These are phyloP conservation scores for Fraxinus pennsylvanica DNA, from an alignment of 257 asterid species.

Conservation along the genomic window DNA sequence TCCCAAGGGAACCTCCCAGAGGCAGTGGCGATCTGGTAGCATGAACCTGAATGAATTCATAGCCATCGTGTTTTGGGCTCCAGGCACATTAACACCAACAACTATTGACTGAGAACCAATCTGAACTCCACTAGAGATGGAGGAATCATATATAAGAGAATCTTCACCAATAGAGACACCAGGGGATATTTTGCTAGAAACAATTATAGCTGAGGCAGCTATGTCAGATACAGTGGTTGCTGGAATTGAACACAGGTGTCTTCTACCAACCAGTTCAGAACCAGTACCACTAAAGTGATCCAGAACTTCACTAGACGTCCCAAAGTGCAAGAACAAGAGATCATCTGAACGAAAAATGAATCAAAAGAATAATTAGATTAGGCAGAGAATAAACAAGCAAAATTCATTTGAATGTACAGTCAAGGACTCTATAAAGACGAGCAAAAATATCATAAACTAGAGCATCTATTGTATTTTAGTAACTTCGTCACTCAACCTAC, in stretches of 20 bases:
- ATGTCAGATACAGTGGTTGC: conserved; percentile 90
- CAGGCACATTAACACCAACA: conserved; percentile 77
- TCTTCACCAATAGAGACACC: conserved; percentile 94
- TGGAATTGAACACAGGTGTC: conserved; percentile 92
- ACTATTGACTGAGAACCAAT: conserved; percentile 90
- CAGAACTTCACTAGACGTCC: conserved; percentile 96
- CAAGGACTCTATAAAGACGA: background rate
- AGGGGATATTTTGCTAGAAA: conserved; percentile 79
- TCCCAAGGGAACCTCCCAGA: conserved; percentile 97
- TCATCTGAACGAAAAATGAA: conserved; percentile 52
- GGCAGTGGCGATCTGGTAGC: conserved; percentile 98
- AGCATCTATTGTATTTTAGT: conserved; percentile 27
- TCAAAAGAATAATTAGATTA: conserved; percentile 3
- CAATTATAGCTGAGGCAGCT: conserved; percentile 86
- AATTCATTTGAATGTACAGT: conserved; percentile 12
- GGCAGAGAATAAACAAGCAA: conserved; percentile 17
- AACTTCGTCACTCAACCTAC: conserved; percentile 56
- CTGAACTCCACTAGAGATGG: conserved; percentile 69
- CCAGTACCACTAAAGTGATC: conserved; percentile 85
- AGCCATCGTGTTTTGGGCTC: conserved; percentile 21
- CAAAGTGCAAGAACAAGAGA: conserved; percentile 92
- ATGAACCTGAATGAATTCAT: conserved; percentile 61
- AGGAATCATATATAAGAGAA: conserved; percentile 86
- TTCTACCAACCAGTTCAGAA: conserved; percentile 83
- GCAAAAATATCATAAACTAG: background rate